phyloP scores from a whole-genome alignment of 1,139 yeast species.

The Martiniozyma asiatica region DNA sequence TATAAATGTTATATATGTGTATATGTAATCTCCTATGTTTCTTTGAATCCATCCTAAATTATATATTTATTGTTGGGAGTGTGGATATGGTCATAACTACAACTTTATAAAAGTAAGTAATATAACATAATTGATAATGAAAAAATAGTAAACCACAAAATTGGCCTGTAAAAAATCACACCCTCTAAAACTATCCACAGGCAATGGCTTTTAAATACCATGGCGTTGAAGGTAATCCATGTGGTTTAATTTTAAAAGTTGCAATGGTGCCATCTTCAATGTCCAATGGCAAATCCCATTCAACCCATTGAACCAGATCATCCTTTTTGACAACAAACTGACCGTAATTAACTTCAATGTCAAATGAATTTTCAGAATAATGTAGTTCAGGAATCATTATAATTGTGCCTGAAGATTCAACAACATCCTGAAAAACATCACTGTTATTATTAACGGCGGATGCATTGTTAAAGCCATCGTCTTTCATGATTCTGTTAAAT shows the following conservation, averaged over 20 bases:
- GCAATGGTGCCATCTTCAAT: constrained; percentile 2
- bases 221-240: background rate
- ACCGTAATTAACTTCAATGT: constrained; percentile 43
- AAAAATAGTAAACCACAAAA: too few relatives aligned
- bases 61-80: too few relatives aligned
- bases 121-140: too few relatives aligned
- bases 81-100: too few relatives aligned
- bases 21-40: too few relatives aligned
- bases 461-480: too few relatives aligned
- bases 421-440: constrained; percentile 4
- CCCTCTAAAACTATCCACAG: too few relatives aligned
- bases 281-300: constrained; percentile 34
- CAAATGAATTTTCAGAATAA: constrained; percentile 38
- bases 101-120: too few relatives aligned
- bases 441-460: constrained; percentile 14
- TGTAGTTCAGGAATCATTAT: constrained; percentile 66
- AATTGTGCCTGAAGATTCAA: constrained; percentile 31
- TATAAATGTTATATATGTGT: too few relatives aligned
- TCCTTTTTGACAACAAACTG: constrained; percentile 32
- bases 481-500: too few relatives aligned
- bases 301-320: constrained; percentile 40
- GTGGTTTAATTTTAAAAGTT: background rate
- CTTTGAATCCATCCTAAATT: too few relatives aligned
- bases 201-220: constrained; percentile 22
- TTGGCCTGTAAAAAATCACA: too few relatives aligned